Evolutionary conservation across 208 protist species (phyloP), one percentile per base, ranked within the genome.

Genomic region (Wallacemonas sp.): DNA sequence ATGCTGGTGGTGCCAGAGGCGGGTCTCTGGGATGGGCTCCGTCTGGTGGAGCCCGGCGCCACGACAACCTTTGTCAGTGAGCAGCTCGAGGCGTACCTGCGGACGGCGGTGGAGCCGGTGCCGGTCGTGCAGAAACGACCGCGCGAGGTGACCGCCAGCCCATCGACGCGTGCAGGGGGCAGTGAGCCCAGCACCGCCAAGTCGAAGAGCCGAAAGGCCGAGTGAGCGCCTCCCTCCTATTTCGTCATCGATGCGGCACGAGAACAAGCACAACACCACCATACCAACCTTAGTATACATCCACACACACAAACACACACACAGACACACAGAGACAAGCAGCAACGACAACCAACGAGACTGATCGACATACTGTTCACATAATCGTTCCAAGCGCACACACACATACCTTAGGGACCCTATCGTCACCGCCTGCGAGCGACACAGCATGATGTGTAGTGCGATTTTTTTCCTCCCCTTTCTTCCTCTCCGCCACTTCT

Each of bases 1-100:
- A 57, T 66, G 0, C 57, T 89, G 28, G 83, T 70, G 36, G 49
- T 89, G 10, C 80, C 80, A 3, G 22, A 62, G 1, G 57, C 36
- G 31, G 49, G 16, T n/a, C 16, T 76, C 29, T 76, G 70, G 65
- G 39, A 48, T 16, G 65, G 31, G 11, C 36, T 48, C 26, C 20
- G 28, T 22, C 61, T 55, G n/a, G 57, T 82, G 20, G 73, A 67
- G 25, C 50, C 48, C 12, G 74, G 74, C 45, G 74, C 79, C 26
- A 77, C 72, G 16, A 92, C 82, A 62, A 79, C 69, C 36, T 84
- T 81, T 44, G 62, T 86, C 16, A 70, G 67, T 1, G 81, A 84
- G 81, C 57, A 76, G 22, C 49, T 68, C 33, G 54, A 77, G 63
- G 18, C 33, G 25, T 57, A 84, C 22, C 33, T 59, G 16, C 23